Conservation (phyloP, 2,329 filamentous ascomycete genomes). For the Cryphonectria carpinicola region DNA sequence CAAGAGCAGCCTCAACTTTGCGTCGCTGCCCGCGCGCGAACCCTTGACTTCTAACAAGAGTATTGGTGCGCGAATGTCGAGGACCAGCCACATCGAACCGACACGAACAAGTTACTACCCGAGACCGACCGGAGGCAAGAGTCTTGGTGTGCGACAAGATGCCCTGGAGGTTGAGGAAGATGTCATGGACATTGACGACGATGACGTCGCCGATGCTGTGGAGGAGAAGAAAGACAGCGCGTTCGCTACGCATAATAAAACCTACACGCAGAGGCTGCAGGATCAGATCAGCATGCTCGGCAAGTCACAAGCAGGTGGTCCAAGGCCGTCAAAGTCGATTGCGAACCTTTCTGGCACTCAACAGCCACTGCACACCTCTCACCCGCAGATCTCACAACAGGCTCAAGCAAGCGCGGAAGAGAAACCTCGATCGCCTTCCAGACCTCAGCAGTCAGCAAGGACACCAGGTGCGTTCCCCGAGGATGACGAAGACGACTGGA, state of each 20-base stretch:
- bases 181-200: conserved; percentile 56
- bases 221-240: conserved; percentile 52
- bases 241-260: conserved; percentile 72
- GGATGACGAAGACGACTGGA: conserved; percentile 67
- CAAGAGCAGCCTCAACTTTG: conserved; percentile 95
- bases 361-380: conserved; percentile 33
- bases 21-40: conserved; percentile 87
- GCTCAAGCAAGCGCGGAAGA: conserved; percentile 33
- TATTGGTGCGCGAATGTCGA: conserved; percentile 71
- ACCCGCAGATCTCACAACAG: conserved; percentile 37
- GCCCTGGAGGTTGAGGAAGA: conserved; percentile 55
- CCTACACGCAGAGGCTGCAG: conserved; percentile 89
- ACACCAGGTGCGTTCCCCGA: conserved; percentile 66
- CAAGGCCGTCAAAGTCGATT: conserved; percentile 53
- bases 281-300: conserved; percentile 84
- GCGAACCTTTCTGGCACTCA: conserved; percentile 43
- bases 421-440: conserved; percentile 39
- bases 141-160: conserved; percentile 57
- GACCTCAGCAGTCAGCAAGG: conserved; percentile 36
- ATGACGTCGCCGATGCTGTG: conserved; percentile 46
- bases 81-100: conserved; percentile 78
- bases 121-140: conserved; percentile 74
- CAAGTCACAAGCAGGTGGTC: conserved; percentile 56
- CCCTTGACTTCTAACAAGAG: conserved; percentile 85
- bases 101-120: conserved; percentile 75